Evolutionary conservation across 371 early-diverging fungal species (phyloP).

Genomic region (Paraphysoderma sedebokerense): DNA sequence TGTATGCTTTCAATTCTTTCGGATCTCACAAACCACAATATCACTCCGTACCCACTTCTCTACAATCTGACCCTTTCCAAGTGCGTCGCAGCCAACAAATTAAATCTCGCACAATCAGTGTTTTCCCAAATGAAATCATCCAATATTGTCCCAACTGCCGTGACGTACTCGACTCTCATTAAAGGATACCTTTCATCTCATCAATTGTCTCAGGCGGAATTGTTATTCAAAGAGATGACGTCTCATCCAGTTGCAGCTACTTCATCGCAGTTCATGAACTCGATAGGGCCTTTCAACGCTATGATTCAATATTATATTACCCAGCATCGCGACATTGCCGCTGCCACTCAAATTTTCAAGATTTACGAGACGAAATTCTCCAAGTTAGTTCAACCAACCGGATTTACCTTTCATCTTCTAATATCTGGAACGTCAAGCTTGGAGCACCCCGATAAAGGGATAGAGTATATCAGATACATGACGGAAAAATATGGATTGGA

Average conservation of each 20-base stretch:
- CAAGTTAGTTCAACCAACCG: background rate
- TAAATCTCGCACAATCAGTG: background rate
- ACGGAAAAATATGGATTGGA: background rate
- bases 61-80: background rate
- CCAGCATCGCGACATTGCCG: background rate
- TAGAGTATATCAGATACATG: background rate
- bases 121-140: background rate
- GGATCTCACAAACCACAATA: background rate
- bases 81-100: background rate
- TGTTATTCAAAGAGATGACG: background rate
- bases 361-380: background rate
- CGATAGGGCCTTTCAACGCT: background rate
- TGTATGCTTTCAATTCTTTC: background rate
- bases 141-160: background rate
- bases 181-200: background rate
- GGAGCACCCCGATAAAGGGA: background rate
- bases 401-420: background rate
- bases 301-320: background rate
- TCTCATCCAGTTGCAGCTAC: background rate
- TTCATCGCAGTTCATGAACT: background rate
- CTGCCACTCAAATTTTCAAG: background rate
- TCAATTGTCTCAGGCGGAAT: background rate
- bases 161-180: slow-evolving; percentile 1
- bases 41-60: background rate
- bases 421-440: background rate